Conservation (phyloP, 495 filamentous ascomycete species). For the Trichocladium uniseriatum region DNA sequence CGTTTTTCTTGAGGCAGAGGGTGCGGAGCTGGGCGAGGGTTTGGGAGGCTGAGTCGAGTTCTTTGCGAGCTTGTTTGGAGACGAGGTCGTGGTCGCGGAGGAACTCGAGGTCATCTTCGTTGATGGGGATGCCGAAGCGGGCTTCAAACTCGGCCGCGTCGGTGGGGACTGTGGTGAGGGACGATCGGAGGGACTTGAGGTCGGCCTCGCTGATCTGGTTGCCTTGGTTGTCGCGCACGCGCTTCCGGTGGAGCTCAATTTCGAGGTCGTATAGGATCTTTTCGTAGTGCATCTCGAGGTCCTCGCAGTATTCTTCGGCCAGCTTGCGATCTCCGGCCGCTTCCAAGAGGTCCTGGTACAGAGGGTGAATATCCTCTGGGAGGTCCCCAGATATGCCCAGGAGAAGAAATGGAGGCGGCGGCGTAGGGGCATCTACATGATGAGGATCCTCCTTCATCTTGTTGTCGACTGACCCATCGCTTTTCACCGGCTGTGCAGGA, state of each 20-base stretch:
- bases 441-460: conserved; percentile 3
- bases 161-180: conserved; percentile 11
- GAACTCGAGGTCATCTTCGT: conserved; percentile 23
- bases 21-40: conserved; percentile 14
- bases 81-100: conserved; percentile 19
- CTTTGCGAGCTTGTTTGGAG: conserved; percentile 5
- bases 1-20: conserved; percentile 19
- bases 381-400: conserved; percentile 23
- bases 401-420: conserved; percentile 18
- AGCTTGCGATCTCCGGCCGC: conserved; percentile 20
- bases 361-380: conserved; percentile 24
- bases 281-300: conserved; percentile 19
- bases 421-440: conserved; percentile 10
- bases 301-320: conserved; percentile 22
- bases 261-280: conserved; percentile 21
- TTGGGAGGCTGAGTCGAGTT: conserved; percentile 11
- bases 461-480: background rate
- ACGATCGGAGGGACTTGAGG: conserved; percentile 15
- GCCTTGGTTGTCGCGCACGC: conserved; percentile 16
- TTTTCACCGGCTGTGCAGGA: background rate
- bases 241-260: conserved; percentile 18
- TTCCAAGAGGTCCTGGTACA: conserved; percentile 22
- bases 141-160: conserved; percentile 12
- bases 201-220: conserved; percentile 20
- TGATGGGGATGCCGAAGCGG: conserved; percentile 17